Evolutionary conservation across 768 basidiomycete species (phyloP), one percentile per base, ranked within the genome.

Genomic region (Lactifluus rugatus): DNA sequence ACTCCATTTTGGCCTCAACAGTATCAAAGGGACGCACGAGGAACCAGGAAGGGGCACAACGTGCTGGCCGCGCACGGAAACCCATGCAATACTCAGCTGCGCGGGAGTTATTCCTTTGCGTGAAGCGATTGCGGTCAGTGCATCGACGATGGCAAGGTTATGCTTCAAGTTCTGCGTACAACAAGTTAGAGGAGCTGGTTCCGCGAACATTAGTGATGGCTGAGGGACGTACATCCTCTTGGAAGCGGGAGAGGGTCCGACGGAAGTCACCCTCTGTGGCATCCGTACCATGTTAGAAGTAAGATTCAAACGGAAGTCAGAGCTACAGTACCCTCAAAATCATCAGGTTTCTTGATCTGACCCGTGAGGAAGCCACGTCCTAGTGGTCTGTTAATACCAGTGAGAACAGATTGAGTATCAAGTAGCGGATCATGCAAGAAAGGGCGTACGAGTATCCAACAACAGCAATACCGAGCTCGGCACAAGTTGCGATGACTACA

Each of bases 401-500:
- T 57, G 13, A 19, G 32, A 52, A 62, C 13, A 49, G 10, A 3
- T 26, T 11, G 52, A 21, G 50, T 19, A 19, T 10, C 2, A 19
- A 5, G 14, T 23, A 44, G 5, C 14, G 5, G 19, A n/a, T 23
- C 0, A 11, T 10, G n/a, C 25, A 39, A 14, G 31, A 41, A 6
- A 67, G 75, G 9, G 52, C 76, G 11, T 53, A 78, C 78, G 81
- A 79, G 65, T 87, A 86, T 31, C 77, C 83, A 13, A 80, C 66
- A n/a, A 86, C 75, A 4, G 81, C 69, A 50, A 85, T 73, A 0
- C 76, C 77, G n/a, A 83, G 75, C 58, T 83, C 80, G 48, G 72
- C 68, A 6, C 80, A 78, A 2, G 80, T 74, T 1, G 73, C 74
- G 57, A 85, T 75, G 11, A 83, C 83, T 72, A 45, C 25, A 32